Base-by-base conservation (phyloP, 495 filamentous ascomycete species). In the Pyrenula aspistea region DNA sequence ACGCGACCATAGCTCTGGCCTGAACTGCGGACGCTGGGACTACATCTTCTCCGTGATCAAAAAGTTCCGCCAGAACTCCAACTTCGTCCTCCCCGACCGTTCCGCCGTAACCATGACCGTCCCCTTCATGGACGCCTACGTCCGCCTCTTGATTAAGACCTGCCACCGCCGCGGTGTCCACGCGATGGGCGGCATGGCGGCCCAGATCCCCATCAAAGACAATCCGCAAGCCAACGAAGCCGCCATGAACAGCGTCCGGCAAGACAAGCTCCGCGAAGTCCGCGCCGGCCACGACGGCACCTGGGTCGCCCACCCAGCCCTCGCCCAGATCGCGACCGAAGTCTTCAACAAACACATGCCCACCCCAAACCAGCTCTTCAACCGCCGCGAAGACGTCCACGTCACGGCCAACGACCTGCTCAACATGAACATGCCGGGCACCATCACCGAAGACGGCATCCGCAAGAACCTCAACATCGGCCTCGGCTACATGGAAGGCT, bases 11-110 rank as follows among this genome's bases (percentile, higher is more conserved):
- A 89, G 84, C 71, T 86, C 93, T 11, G 93, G 93, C 55, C 80
- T 99, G 61, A 99, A 99, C 80, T 99, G 93, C 72, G 93, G 93
- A 53, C 87, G 93, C 53, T 99, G 93, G 93, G 93, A 99, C 68
- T 99, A 99, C 79, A 97, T 99, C 75, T 98, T 99, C 79, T 92
- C 85, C 70, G 89, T 93, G 67, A 99, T 99, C 79, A 99, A 99
- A 81, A 96, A 95, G 74, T 96, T 97, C 85, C 88, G 94, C 63
- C 83, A 95, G 61, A 91, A 96, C 77, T 76, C 87, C 59, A 83
- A 84, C 68, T 99, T 96, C 68, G 83, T 97, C 57, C 83, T 99
- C 15, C 94, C 93, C 10, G 94, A 99, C 65, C 88, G 93, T 51
- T 83, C 83, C 31, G 81, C 82, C 57, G 89, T 98, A 36, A 98